Conservation (phyloP, 192 early-diverging fungal genomes). For the Coemansia sp. region DNA sequence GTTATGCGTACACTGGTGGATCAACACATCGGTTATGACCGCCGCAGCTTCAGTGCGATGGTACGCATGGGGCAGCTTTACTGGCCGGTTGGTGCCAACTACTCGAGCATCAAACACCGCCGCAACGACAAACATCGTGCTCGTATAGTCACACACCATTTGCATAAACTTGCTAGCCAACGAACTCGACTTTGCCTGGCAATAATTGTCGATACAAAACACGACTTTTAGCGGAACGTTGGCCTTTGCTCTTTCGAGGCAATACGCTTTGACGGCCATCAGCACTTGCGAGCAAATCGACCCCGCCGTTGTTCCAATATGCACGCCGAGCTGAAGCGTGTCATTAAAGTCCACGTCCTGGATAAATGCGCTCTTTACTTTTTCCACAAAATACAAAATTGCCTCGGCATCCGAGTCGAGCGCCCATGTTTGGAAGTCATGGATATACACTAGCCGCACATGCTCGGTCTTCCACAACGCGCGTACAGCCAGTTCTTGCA, state of each 20-base stretch:
- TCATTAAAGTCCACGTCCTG: background rate
- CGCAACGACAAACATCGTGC: background rate
- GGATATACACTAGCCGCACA: constrained; percentile 7
- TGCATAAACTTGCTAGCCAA: constrained; percentile 1
- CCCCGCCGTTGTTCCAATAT: background rate
- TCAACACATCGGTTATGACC: background rate
- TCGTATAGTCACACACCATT: background rate
- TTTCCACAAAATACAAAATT: too few species aligned
- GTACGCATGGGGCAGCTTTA: background rate
- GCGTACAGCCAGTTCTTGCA: constrained; percentile 14
- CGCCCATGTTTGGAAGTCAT: too few species aligned
- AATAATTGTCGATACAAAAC: background rate
- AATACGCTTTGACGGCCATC: background rate
- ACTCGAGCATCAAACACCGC: background rate
- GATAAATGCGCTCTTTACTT: constrained; percentile 1
- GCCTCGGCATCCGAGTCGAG: too few species aligned
- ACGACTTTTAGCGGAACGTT: background rate
- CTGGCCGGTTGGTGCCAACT: too few species aligned
- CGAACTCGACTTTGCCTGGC: background rate
- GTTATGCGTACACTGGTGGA: too few species aligned
- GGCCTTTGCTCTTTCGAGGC: background rate
- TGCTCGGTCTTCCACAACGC: background rate
- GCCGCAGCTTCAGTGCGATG: background rate
- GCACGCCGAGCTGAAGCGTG: background rate
- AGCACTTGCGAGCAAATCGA: background rate